phyloP scores from a whole-genome alignment of 2,329 filamentous ascomycete genomes.

The Exophiala alcalophila region DNA sequence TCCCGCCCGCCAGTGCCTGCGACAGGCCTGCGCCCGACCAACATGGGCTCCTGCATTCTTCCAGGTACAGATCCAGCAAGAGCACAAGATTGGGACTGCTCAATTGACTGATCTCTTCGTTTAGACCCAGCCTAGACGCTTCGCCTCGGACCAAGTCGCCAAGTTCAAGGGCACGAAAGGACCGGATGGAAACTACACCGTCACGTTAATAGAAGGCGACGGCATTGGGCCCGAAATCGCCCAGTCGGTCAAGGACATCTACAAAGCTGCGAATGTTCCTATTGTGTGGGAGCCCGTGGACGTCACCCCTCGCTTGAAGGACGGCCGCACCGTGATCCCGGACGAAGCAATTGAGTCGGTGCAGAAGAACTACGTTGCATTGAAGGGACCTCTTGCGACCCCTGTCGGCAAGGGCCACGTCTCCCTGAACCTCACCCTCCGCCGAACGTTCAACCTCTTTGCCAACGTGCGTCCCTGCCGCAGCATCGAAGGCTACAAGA shows the following conservation, averaged over 20 bases:
- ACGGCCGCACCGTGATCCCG: conserved; percentile 94
- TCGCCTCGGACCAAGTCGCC: conserved; percentile 67
- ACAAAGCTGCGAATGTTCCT: conserved; percentile 90
- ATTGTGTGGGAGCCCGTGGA: conserved; percentile 97
- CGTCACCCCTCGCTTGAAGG: conserved; percentile 87
- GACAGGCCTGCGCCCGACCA: conserved; percentile 55
- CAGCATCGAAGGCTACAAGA: conserved; percentile 96
- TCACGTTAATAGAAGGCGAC: conserved; percentile 97
- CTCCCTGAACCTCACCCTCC: conserved; percentile 96
- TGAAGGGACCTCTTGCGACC: conserved; percentile 96
- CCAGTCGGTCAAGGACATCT: conserved; percentile 98
- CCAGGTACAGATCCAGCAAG: conserved; percentile 53
- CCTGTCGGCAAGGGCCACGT: conserved; percentile 98
- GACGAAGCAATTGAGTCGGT: conserved; percentile 91
- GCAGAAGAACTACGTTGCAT: conserved; percentile 90
- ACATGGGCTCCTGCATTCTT: conserved; percentile 49
- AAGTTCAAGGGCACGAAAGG: conserved; percentile 92
- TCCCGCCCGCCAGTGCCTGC: conserved; percentile 76
- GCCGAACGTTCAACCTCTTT: conserved; percentile 99
- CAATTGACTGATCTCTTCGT: conserved; percentile 15
- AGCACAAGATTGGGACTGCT: conserved; percentile 7
- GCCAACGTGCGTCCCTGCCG: conserved; percentile 98
- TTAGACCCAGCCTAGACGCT: conserved; percentile 58
- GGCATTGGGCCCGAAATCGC: conserved; percentile 98
- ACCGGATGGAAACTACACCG: conserved; percentile 87